These are phyloP conservation scores for Botryosphaeria dothidea DNA, from an alignment of 2,329 filamentous ascomycete species.

Conservation along the genomic window DNA sequence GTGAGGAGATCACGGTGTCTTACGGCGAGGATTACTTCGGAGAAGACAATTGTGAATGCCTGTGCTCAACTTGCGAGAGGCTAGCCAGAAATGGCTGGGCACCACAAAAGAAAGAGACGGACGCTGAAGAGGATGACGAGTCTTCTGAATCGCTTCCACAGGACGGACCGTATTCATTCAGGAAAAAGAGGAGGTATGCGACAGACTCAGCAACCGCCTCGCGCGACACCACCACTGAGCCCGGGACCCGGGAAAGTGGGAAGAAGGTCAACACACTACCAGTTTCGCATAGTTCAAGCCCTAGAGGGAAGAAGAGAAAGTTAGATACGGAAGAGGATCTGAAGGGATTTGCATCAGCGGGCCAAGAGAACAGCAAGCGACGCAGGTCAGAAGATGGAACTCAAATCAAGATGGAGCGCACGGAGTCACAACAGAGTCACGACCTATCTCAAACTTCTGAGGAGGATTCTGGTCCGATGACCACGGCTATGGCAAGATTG, in stretches of 20 bases:
- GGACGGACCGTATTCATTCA: conserved; percentile 21
- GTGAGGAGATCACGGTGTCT: conserved; percentile 94
- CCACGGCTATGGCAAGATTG: conserved; percentile 22
- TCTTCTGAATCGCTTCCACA: neutral
- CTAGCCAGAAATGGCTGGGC: conserved; percentile 80
- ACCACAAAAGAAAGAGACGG: conserved; percentile 33
- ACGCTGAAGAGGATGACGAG: conserved; percentile 22
- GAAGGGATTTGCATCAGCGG: neutral
- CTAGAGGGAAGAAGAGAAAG: neutral
- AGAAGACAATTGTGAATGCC: conserved; percentile 88
- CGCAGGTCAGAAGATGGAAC: neutral
- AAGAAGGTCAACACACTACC: neutral
- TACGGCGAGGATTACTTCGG: conserved; percentile 98
- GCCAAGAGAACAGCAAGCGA: neutral
- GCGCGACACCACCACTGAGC: conserved; percentile 11
- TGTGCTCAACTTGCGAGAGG: conserved; percentile 85
- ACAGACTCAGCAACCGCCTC: conserved; percentile 24
- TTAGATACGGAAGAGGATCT: neutral
- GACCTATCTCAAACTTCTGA: conserved; percentile 20
- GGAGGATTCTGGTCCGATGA: neutral
- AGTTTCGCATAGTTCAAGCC: neutral
- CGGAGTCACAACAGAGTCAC: conserved; percentile 32
- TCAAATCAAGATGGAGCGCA: conserved; percentile 32
- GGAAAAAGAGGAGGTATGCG: conserved; percentile 32
- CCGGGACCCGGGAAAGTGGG: neutral